Percentiles rank a stretch among this genome's conserved stretches.
Conservation (phyloP, 306 rosid genomes). For the Ormosia semicastrata region DNA sequence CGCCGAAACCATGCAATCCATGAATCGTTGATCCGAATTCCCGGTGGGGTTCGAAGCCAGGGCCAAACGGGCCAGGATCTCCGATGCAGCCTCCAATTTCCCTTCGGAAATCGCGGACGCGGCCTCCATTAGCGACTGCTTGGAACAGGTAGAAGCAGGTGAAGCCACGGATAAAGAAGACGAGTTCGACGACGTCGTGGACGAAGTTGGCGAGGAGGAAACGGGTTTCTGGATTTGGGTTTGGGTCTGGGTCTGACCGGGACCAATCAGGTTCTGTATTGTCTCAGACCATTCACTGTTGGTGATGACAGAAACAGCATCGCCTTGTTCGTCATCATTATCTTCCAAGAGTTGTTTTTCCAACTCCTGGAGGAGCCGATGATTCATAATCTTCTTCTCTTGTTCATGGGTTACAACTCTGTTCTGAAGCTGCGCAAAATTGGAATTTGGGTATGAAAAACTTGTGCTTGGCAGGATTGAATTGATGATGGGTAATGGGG, state of each 20-base stretch:
- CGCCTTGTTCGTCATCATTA: conserved; percentile 61
- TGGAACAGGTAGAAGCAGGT: conserved; percentile 48
- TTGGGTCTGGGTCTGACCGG: conserved; percentile 12
- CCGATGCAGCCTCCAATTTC: conserved; percentile 46
- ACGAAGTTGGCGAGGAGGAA: conserved; percentile 75
- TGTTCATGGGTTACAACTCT: conserved; percentile 31
- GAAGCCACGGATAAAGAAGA: conserved; percentile 68
- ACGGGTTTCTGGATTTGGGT: conserved; percentile 34
- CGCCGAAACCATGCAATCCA: conserved; percentile 54
- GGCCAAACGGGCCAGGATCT: conserved; percentile 62
- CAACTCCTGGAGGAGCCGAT: conserved; percentile 67
- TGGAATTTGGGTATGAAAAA: neutral
- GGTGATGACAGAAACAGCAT: conserved; percentile 63
- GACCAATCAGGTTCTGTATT: conserved; percentile 63
- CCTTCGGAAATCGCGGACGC: conserved; percentile 84
- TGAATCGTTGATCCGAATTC: conserved; percentile 51
- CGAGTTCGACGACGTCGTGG: conserved; percentile 52
- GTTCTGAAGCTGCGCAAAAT: conserved; percentile 30
- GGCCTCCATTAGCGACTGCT: conserved; percentile 67
- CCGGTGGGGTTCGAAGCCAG: conserved; percentile 26
- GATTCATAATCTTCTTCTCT: conserved; percentile 47
- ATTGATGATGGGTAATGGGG: conserved; percentile 6
- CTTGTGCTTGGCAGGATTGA: neutral
- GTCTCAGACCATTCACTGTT: conserved; percentile 78
- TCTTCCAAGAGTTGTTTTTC: conserved; percentile 87